Evolutionary conservation across 164 flowering plant genomes (phyloP), one percentile per base, ranked within the genome.

Genomic region (Nymphaea colorata): DNA sequence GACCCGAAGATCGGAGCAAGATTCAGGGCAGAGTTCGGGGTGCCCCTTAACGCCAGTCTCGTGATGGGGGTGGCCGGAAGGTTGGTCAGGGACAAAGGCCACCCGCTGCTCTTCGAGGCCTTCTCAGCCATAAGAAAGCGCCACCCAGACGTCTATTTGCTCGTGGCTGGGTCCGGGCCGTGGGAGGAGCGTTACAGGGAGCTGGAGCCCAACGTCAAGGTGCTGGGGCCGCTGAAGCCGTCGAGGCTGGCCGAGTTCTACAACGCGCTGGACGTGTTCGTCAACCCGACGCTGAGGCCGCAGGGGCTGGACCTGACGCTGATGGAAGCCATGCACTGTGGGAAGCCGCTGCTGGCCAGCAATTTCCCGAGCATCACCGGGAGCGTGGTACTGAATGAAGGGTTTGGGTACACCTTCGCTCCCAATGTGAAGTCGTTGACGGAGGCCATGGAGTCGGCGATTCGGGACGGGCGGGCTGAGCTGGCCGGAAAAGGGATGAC

Each of bases 81-180:
- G 18, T 55, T 84, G 62, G 93, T 85, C 6, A 80, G 75, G 67
- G 92, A 87, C 75, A 87, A 87, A 76, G 89, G 89, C 15, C 89
- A 85, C 8, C 85, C 87, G 0, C 76, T 87, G 41, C 79, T 85
- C 42, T 75, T 76, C 62, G 79, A 82, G 57, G 92, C 89, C 44
- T 83, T 84, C 63, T 73, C 80, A 0, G 12, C 43, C 43, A 62
- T 87, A 6, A 41, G 51, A 3, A 55, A 61, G 6, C 66, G 45
- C 2, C 62, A 81, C 72, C 79, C 84, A 0, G 70, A 64, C 8
- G 82, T 81, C 1, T 74, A 45, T 42, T 43, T 85, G 6, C 76
- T 87, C 3, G 87, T 87, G 14, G 86, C 90, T 3, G 90, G 93
- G 6, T 70, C 82, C 0, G 90, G 90, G 6, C 90, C 90, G 36